These are phyloP conservation scores for Coniella vitis DNA, from an alignment of 2,329 filamentous ascomycete species.

Conservation along the genomic window DNA sequence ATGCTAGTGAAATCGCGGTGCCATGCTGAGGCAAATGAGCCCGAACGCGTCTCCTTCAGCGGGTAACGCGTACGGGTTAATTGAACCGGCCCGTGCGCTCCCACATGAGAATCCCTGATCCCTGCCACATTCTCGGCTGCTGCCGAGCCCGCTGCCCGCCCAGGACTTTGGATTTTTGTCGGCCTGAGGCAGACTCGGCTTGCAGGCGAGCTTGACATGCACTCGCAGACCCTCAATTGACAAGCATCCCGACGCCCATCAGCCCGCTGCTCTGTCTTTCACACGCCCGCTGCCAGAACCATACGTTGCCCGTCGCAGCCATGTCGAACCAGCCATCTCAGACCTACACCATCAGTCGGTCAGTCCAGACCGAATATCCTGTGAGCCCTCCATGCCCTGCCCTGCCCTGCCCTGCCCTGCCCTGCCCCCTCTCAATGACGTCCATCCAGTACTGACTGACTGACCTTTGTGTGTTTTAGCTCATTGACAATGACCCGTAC, in stretches of 20 bases:
- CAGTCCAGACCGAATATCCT: conserved; percentile 75
- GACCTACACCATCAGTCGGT: conserved; percentile 67
- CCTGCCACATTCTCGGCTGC: conserved; percentile 1
- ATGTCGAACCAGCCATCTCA: conserved; percentile 33
- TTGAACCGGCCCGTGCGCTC: conserved; percentile 9
- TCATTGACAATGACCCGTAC: conserved; percentile 99
- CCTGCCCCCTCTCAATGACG: conserved; percentile 18
- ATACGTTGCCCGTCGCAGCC: conserved; percentile 19
- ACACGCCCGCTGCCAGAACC: conserved; percentile 15
- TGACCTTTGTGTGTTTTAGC: conserved; percentile 45
- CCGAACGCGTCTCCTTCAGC: conserved; percentile 10
- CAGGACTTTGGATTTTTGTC: neutral
- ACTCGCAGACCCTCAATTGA: conserved; percentile 11
- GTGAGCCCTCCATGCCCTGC: conserved; percentile 54
- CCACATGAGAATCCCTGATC: neutral
- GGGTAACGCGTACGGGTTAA: conserved; percentile 3
- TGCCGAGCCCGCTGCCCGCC: too few species aligned
- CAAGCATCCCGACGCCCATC: conserved; percentile 1
- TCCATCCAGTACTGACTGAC: conserved; percentile 4
- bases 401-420: neutral
- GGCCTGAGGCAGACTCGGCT: neutral
- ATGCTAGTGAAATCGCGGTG: neutral
- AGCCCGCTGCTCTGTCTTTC: neutral
- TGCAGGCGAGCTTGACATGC: conserved; percentile 2
- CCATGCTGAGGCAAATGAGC: too few species aligned